Evolutionary conservation across 2,329 filamentous ascomycete species (phyloP), one percentile per base, ranked within the genome.

Genomic region (Berkeleyomyces rouxiae): DNA sequence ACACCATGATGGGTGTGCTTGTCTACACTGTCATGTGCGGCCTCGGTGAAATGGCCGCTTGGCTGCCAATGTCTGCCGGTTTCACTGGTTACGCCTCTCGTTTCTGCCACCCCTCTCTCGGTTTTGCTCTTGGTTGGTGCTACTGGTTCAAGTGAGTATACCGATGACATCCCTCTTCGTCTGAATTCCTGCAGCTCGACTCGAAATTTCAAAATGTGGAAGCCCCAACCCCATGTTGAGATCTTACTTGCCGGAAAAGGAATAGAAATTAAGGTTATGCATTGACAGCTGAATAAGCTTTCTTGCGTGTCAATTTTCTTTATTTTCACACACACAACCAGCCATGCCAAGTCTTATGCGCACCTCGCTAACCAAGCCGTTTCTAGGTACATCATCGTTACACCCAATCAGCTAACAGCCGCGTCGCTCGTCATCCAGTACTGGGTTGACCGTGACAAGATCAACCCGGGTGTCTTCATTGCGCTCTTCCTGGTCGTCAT

Each of bases 381-480:
- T 80, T 80, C 84, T 74, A 80, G 91, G 82, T 93, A 93, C 72
- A 88, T 93, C 71, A 91, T 95, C 69, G 81, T 88, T 59, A 90
- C 87, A 0, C 88, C 90, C 0, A 93, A 93, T 70, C 88, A 95
- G 71, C 76, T 95, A 46, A 93, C 88, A 0, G 89, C 89, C 37
- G 82, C 81, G n/a, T 82, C 87, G 4, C 74, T 95, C 44, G 86
- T 92, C 63, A 86, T 95, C 64, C 82, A 86, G 67, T 90, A 84
- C 69, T 95, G 90, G 89, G 74, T 88, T 9, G 71, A 77, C 1
- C 74, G 81, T 37, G 79, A 86, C 0, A 76, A 74, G 53, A 78
- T 92, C 63, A 91, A 92, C 69, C 84, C 88, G 0, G 88, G 87
- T 59, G 86, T 92, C 10, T 93, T 84, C 74, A 90, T 95, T 63